A percentile compares a stretch with the other conserved stretches of the same genome.
phyloP scores from a whole-genome alignment of 2,329 filamentous ascomycete genomes.

The Fusarium begoniae region DNA sequence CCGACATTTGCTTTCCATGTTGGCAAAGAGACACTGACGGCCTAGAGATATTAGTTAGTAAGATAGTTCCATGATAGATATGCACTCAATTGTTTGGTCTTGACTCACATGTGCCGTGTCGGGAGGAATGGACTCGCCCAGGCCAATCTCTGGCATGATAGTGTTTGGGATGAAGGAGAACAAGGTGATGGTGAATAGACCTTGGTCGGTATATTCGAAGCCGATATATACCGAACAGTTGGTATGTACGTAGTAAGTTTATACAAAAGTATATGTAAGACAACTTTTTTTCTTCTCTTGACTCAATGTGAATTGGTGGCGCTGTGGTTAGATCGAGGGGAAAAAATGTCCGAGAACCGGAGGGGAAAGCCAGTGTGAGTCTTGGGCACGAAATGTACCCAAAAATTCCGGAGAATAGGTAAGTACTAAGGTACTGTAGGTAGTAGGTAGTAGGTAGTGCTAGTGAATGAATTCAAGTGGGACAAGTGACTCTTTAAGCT shows the following conservation, averaged over 20 bases:
- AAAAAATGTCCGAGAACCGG: conserved; percentile 34
- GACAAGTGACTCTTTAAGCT: conserved; percentile 9
- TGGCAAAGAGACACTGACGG: conserved; percentile 93
- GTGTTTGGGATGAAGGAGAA: neutral
- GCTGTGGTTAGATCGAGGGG: conserved; percentile 22
- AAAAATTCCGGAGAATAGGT: conserved; percentile 6
- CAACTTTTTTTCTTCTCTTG: conserved; percentile 14
- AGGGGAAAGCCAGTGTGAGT: conserved; percentile 12
- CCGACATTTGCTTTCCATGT: conserved; percentile 92
- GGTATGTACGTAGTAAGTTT: neutral
- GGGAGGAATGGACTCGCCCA: conserved; percentile 79
- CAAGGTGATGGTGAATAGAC: neutral
- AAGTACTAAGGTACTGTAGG: neutral
- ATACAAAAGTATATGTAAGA: neutral
- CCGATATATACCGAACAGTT: neutral
- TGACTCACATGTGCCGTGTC: conserved; percentile 79
- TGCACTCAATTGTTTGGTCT: neutral
- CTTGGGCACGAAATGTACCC: neutral
- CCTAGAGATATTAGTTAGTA: conserved; percentile 60
- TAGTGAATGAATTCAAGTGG: conserved; percentile 7
- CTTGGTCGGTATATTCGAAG: neutral
- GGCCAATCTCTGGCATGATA: conserved; percentile 58
- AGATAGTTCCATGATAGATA: neutral
- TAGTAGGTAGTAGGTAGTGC: neutral
- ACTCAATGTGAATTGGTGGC: conserved; percentile 14